Percentiles rank a stretch among this genome's conserved stretches.
Conservation (phyloP, 129 eudicot species). For the Lonicera japonica region DNA sequence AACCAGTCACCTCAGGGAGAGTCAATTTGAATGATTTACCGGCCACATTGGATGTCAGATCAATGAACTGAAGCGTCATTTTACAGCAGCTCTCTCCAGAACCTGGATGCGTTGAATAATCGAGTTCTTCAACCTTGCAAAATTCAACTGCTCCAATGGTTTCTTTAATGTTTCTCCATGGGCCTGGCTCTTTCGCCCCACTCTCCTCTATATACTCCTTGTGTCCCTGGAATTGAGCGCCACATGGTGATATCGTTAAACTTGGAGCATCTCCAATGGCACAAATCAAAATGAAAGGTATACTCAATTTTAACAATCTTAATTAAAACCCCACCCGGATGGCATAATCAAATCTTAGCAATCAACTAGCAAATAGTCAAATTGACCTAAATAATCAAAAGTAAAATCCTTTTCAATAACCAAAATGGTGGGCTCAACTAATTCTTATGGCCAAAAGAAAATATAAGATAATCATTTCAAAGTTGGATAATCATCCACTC, state of each 20-base stretch:
- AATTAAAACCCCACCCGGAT: too few relatives aligned
- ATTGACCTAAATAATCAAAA: too few relatives aligned
- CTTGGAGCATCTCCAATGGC: not conserved
- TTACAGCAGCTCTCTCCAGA: conserved; percentile 96
- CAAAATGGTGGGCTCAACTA: too few relatives aligned
- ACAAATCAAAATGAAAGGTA: not conserved
- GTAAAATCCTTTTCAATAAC: too few relatives aligned
- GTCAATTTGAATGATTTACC: conserved; percentile 71
- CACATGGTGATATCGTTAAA: not conserved
- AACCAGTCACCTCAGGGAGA: conserved; percentile 66
- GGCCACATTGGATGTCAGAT: conserved; percentile 47
- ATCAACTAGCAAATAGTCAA: too few relatives aligned
- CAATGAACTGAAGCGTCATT: conserved; percentile 71
- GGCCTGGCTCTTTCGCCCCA: conserved; percentile 44
- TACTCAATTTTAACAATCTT: too few relatives aligned
- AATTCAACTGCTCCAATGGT: conserved; percentile 77
- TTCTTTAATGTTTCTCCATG: conserved; percentile 70
- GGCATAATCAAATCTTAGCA: too few relatives aligned
- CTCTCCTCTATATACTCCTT: conserved; percentile 44
- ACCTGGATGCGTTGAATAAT: conserved; percentile 61
- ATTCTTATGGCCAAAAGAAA: too few relatives aligned
- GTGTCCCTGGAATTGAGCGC: conserved; percentile 64
- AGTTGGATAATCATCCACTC: too few relatives aligned
- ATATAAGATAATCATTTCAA: too few relatives aligned
- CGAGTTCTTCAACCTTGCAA: conserved; percentile 63